Base-by-base conservation (phyloP, 2,329 filamentous ascomycete genomes). In the Aspergillus proliferans region DNA sequence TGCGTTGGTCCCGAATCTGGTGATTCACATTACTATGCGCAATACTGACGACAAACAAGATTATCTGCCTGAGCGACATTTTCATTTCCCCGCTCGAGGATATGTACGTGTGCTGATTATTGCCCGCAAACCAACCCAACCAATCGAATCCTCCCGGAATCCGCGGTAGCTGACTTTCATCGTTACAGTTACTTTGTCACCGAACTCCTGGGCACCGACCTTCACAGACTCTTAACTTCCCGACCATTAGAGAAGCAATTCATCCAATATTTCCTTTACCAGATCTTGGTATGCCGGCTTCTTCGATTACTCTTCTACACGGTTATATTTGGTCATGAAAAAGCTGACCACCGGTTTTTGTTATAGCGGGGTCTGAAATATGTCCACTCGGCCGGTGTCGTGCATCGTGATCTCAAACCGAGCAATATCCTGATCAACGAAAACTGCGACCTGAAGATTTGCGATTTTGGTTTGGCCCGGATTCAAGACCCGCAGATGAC, bases 401-500 rank as follows among this genome's bases (percentile, higher is more conserved):
- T 98, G 45, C 93, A 98, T 71, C 88, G 93, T 58, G 93, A 98
- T 70, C 78, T 98, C 61, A 98, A 98, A 76, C 93, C 93, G 47
- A 95, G 90, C 78, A 98, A 98, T 75, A 98, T 98, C 63, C 82
- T 98, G 51, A 92, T 98, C 72, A 98, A 98, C 75, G 93, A 98
- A 76, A 98, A 98, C 74, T 98, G 93, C 75, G 93, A 98, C 74
- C 76, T 98, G 63, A 98, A 98, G 78, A 98, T 98, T 71, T 98
- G 93, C 79, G 93, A 98, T 70, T 98, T 98, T 64, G 93, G 93
- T 58, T 80, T 98, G 52, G 93, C 93, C 47, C 88, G 93, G 71
- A 95, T 98, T 63, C 93, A 98, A 71, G 93, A 98, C 67, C 93
- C 93, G 33, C 93, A 98, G 74, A 98, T 98, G 93, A 98, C 93